Base-by-base conservation (phyloP, 495 filamentous ascomycete genomes). In the Aspergillus mulundensis region DNA sequence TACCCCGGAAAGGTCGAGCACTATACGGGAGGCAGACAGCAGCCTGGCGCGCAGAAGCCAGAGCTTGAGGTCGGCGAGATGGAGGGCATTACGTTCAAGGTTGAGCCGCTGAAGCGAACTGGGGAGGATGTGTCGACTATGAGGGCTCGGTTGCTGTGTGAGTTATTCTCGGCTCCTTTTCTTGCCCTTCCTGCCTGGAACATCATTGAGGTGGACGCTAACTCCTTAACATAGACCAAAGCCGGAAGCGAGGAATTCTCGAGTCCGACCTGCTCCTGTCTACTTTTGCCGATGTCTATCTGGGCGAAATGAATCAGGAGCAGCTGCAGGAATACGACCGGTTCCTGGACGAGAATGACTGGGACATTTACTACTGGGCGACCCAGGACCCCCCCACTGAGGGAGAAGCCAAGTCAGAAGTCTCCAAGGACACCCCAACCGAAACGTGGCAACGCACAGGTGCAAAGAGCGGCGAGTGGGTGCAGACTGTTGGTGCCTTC, bases 291-390 rank as follows among this genome's bases (percentile, higher is more conserved):
- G 84, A 94, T 58, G 75, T 77, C 38, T 77, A 94, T 70, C 84
- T 98, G 12, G 64, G 73, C 10, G 69, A 72, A 43, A 96, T 98
- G 93, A 80, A 78, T 0, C 72, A 74, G 4, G 72, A 77, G 46
- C 90, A 93, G 64, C 82, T 98, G 53, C 67, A 81, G 56, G 84
- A 95, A 70, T 97, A 92, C 75, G 95, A 97, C 70, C 75, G 80
- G 15, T 97, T 98, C 80, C 84, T 98, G 44, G 94, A 98, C 75
- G 94, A 98, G 71, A 97, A 97, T 68, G 94, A 98, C 72, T 98
- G 94, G 94, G 94, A 98, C 69, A 97, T 98, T 56, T 98, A 98
- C 78, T 98, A 98, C 81, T 98, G 94, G 94, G 90, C 91, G 0
- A 98, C 95, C n/a, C 95, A 98, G 69, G 84, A 88, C 59, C 81